phyloP scores from a whole-genome alignment of 108 stramenopile species.

The Skeletonema potamos region DNA sequence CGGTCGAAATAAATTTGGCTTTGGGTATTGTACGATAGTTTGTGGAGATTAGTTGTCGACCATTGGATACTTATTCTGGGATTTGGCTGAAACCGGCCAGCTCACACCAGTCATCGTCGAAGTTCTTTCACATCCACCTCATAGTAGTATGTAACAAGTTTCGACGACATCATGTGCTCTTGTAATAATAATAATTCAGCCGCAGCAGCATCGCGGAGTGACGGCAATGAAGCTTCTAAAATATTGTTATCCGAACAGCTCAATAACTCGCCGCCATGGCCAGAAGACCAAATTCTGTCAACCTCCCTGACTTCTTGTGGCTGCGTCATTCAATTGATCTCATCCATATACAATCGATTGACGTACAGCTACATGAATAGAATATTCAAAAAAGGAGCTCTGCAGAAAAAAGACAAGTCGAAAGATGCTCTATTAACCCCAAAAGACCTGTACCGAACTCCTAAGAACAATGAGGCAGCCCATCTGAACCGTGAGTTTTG shows the following conservation, averaged over 20 bases:
- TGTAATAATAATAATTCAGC: not conserved
- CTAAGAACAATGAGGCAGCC: conserved; percentile 8
- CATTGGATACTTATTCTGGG: too few species aligned
- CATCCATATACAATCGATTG: conserved; percentile 19
- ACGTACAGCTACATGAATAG: conserved; percentile 62
- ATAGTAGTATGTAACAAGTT: too few species aligned
- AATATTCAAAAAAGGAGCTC: conserved; percentile 33
- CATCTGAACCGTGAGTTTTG: conserved; percentile 16
- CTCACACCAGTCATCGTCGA: too few species aligned
- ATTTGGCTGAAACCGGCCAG: too few species aligned
- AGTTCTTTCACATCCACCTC: too few species aligned
- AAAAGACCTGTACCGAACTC: conserved; percentile 48
- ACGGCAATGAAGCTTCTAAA: not conserved
- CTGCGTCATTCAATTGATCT: not conserved
- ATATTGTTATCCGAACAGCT: not conserved
- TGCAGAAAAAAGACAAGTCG: conserved; percentile 24
- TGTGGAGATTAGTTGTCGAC: too few species aligned
- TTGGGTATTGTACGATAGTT: too few species aligned
- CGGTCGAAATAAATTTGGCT: too few species aligned
- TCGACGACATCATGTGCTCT: not conserved
- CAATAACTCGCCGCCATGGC: conserved; percentile 10
- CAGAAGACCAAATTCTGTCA: conserved; percentile 4
- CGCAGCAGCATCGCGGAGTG: not conserved
- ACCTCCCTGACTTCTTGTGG: not conserved
- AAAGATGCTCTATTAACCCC: conserved; percentile 28